Conservation (phyloP, 768 basidiomycete genomes). For the Pisolithus albus region DNA sequence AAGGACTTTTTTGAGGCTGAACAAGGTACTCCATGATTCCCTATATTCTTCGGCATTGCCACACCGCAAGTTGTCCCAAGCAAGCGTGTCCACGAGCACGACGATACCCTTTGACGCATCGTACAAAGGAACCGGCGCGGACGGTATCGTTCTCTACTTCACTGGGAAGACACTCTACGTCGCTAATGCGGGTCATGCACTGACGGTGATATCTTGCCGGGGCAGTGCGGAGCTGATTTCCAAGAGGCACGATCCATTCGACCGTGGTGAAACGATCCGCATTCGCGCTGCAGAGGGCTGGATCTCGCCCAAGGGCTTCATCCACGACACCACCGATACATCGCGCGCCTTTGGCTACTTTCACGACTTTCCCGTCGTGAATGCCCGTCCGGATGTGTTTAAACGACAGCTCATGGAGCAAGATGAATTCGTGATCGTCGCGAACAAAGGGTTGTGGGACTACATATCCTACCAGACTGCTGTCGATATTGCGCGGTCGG, state of each 20-base stretch:
- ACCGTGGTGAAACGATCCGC: slow-evolving; percentile 74
- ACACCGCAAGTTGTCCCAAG: slow-evolving; percentile 67
- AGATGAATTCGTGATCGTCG: slow-evolving; percentile 96
- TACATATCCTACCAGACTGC: slow-evolving; percentile 92
- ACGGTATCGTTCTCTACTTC: slow-evolving; percentile 84
- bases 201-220: slow-evolving; percentile 78
- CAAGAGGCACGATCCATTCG: slow-evolving; percentile 82
- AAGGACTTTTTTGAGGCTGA: slow-evolving; percentile 81
- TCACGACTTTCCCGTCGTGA: slow-evolving; percentile 83
- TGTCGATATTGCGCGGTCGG: slow-evolving; percentile 86
- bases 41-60: slow-evolving; percentile 39
- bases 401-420: slow-evolving; percentile 64
- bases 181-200: slow-evolving; percentile 83
- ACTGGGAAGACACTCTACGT: slow-evolving; percentile 73
- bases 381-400: slow-evolving; percentile 77
- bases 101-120: slow-evolving; percentile 36
- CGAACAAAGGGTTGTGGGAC: slow-evolving; percentile 90
- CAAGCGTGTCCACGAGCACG: slow-evolving; percentile 39
- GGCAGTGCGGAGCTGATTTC: slow-evolving; percentile 73
- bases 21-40: slow-evolving; percentile 70
- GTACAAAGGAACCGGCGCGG: slow-evolving; percentile 65
- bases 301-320: slow-evolving; percentile 83
- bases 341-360: slow-evolving; percentile 95
- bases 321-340: slow-evolving; percentile 87
- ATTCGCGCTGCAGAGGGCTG: slow-evolving; percentile 91